Percentiles rank a stretch among this genome's conserved stretches.
Conservation (phyloP, 495 filamentous ascomycete species). For the Oidiodendron maius region DNA sequence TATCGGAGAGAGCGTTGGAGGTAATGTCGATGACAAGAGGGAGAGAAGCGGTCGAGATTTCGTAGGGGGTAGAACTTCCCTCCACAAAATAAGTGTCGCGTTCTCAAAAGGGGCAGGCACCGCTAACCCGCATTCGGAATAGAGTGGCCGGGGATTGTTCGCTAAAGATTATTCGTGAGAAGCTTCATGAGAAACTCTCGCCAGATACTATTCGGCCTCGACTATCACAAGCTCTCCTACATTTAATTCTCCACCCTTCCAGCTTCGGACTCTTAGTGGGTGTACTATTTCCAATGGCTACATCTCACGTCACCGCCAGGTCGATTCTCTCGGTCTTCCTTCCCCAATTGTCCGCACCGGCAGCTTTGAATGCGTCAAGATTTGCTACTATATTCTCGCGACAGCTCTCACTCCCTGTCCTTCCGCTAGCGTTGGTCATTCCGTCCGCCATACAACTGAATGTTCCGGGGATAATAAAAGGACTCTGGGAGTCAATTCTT, state of each 20-base stretch:
- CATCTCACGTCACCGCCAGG: constrained; percentile 27
- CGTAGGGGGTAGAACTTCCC: constrained; percentile 15
- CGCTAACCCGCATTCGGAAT: constrained; percentile 11
- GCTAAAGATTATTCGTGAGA: constrained; percentile 7
- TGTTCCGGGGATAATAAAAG: constrained; percentile 52
- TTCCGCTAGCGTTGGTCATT: constrained; percentile 45
- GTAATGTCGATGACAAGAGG: constrained; percentile 8
- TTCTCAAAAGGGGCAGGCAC: constrained; percentile 17
- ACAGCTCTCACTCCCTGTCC: constrained; percentile 33
- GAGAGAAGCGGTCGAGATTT: constrained; percentile 13
- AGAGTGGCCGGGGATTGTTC: constrained; percentile 1
- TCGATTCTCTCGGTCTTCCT: constrained; percentile 34
- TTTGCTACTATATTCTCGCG: constrained; percentile 30
- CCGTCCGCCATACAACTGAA: constrained; percentile 51
- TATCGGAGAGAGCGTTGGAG: constrained; percentile 8
- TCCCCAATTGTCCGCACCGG: constrained; percentile 30
- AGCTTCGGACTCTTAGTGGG: too few species aligned
- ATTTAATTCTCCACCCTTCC: too few species aligned
- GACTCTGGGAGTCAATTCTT: constrained; percentile 88
- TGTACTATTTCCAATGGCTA: too few species aligned
- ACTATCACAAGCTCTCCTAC: too few species aligned
- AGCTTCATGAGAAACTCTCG: too few species aligned
- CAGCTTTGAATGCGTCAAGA: constrained; percentile 33
- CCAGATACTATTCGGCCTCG: too few species aligned
- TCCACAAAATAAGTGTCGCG: constrained; percentile 24